Base-by-base conservation (phyloP, 306 rosid species). In the Vachellia pachyceras region DNA sequence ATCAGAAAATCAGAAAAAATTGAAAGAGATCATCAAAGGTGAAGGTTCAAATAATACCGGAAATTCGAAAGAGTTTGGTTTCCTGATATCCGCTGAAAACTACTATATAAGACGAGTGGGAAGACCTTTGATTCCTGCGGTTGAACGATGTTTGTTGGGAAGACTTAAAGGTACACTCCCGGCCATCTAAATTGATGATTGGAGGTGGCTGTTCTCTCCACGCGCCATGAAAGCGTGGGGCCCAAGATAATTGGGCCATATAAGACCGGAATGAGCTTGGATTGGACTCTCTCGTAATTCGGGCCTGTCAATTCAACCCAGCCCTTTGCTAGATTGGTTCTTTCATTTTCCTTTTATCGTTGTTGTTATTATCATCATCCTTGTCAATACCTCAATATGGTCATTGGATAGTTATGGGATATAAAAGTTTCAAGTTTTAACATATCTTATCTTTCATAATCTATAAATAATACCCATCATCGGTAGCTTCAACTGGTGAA, bases 211-310 rank as follows among this genome's bases (percentile, higher is more conserved):
- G 78, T 54, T 25, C 33, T 60, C 52, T 36, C 22, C 72, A 79
- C 77, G 86, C 82, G 69, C 79, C 68, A 37, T 36, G 47, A 57
- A 69, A 58, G 75, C 76, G 71, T 69, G 3, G 74, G 66, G 50
- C 66, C 36, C 40, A 14, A 71, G 50, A n/a, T 79, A 49, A 6
- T 73, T 73, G 83, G 83, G 77, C 80, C 72, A 6, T 0, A 20
- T 35, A n/a, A 11, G 29, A 18, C 65, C 2, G 40, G 0, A 5
- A 3, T 18, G 68, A 35, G 47, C 54, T 61, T 67, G 37, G 29
- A 9, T n/a, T 14, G 14, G 60, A 5, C 37, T 20, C n/a, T n/a
- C 36, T 61, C 54, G 55, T n/a, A 18, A 33, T 42, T 33, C 29
- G 29, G 70, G 76, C 69, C 77, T 47, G 0, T n/a, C 47, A 0